Base-by-base conservation (phyloP, 2,329 filamentous ascomycete species). In the Sporothrix schenckii region DNA sequence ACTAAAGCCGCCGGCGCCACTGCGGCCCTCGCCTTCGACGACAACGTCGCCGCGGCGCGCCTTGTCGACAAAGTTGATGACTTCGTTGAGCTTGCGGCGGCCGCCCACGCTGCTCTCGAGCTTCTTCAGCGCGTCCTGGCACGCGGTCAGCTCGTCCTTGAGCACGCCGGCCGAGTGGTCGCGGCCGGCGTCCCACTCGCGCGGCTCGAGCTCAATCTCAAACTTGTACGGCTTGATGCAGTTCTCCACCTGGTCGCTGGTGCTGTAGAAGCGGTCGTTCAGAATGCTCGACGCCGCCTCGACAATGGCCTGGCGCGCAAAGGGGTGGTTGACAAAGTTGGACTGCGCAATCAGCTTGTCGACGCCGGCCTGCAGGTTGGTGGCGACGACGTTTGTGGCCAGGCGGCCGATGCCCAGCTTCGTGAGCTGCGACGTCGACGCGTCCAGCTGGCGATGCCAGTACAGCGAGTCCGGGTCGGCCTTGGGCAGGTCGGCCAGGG, bases 141-240 rank as follows among this genome's bases (percentile, higher is more conserved):
- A 97, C 30, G 93, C 92, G 71, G 88, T 86, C 4, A 99, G 84
- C 79, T 99, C 95, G 66, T 91, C 89, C 79, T 96, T 96, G n/a
- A 99, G 82, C 1, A 95, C 89, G 10, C 84, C 86, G 52, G 88
- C 86, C 1, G 94, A 90, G 75, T 96, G 95, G 60, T 97, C 93
- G 67, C 94, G 86, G 0, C 93, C 94, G 72, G 91, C 88, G 3
- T 85, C 80, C 95, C 95, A 99, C 79, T 99, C 96, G 9, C 89
- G 85, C 52, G 94, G 92, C 77, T 97, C 93, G 58, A 99, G 89
- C 76, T 99, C 95, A 71, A 99, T 97, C 73, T 97, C 93, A 75
- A 94, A 98, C 79, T 99, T 99, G 84, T 94, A 99, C 0, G 96
- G 95, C 80, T 99, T 99, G 81, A 99, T 96, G 78, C 94, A 99